Percentiles rank a stretch among this genome's conserved stretches.
Conservation (phyloP, 495 filamentous ascomycete genomes). For the Opeltia flavorubescens region DNA sequence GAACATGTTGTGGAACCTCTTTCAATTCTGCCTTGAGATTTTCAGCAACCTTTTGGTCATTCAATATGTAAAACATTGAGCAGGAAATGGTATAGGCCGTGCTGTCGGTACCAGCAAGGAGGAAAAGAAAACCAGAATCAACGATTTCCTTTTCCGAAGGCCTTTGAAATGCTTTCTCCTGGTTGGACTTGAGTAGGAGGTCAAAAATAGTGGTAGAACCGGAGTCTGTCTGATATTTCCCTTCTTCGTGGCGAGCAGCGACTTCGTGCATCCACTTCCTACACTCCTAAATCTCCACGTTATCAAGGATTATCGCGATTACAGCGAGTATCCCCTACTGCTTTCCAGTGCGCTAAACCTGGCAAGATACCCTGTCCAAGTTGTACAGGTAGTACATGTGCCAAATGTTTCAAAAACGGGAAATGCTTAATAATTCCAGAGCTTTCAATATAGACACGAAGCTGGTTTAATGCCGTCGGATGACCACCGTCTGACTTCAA, state of each 20-base stretch:
- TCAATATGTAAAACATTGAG: constrained; percentile 16
- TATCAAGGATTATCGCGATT: too few relatives aligned
- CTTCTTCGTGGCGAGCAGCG: not conserved
- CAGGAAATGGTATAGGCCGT: constrained; percentile 18
- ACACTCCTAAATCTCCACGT: constrained; percentile 1
- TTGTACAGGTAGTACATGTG: not conserved
- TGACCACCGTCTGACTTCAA: not conserved
- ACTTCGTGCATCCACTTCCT: not conserved
- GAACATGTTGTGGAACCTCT: constrained; percentile 13
- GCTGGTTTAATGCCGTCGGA: not conserved
- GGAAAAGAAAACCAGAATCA: constrained; percentile 16
- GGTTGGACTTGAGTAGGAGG: constrained; percentile 11
- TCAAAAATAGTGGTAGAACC: constrained; percentile 15
- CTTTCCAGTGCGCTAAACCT: not conserved
- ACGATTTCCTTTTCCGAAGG: constrained; percentile 10
- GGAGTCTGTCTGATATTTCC: not conserved
- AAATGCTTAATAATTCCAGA: not conserved
- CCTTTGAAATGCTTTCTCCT: constrained; percentile 7
- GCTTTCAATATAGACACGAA: not conserved
- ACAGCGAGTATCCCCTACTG: too few relatives aligned
- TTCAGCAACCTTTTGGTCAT: constrained; percentile 12
- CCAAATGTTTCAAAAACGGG: not conserved
- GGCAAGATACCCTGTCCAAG: not conserved
- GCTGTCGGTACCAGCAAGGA: constrained; percentile 22
- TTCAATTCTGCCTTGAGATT: constrained; percentile 20